Conservation (phyloP, 1,284 basidiomycete species). For the Cutaneotrichosporon arboriforme region DNA sequence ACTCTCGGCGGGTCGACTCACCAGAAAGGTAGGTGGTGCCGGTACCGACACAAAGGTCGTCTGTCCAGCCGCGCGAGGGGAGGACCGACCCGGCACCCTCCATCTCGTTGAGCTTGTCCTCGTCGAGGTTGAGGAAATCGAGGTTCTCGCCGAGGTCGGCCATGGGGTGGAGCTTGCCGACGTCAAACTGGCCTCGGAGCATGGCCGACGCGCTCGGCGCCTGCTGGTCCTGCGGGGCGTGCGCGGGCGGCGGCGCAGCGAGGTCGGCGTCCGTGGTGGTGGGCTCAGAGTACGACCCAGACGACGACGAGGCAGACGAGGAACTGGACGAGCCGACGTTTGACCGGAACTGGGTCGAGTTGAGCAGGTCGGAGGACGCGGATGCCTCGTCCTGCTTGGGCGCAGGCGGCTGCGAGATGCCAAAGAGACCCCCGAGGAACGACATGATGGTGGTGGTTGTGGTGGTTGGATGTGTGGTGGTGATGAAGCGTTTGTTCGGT, state of each 20-base stretch:
- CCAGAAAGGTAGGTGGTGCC: conserved; percentile 97
- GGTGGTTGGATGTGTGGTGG: background rate
- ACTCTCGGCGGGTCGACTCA: conserved; percentile 57
- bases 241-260: conserved; percentile 7
- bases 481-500: background rate
- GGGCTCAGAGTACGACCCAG: background rate
- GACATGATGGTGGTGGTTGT: conserved; percentile 27
- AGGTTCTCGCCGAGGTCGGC: conserved; percentile 74
- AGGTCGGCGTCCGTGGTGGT: conserved; percentile 2
- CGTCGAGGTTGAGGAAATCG: conserved; percentile 86
- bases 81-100: conserved; percentile 79
- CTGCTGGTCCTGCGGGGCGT: conserved; percentile 9
- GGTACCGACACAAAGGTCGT: conserved; percentile 98
- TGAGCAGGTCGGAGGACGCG: conserved; percentile 41
- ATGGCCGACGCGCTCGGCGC: conserved; percentile 68
- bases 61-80: conserved; percentile 94
- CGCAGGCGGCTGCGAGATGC: conserved; percentile 18
- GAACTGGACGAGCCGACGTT: conserved; percentile 21
- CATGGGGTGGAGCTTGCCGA: conserved; percentile 81
- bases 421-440: conserved; percentile 44
- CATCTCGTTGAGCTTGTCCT: conserved; percentile 82
- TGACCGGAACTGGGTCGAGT: conserved; percentile 37
- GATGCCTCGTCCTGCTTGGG: conserved; percentile 18
- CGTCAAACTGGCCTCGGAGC: conserved; percentile 77
- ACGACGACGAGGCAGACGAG: conserved; percentile 10